These are phyloP conservation scores for Cicer arietinum DNA, from an alignment of 306 rosid species.

Conservation along the genomic window DNA sequence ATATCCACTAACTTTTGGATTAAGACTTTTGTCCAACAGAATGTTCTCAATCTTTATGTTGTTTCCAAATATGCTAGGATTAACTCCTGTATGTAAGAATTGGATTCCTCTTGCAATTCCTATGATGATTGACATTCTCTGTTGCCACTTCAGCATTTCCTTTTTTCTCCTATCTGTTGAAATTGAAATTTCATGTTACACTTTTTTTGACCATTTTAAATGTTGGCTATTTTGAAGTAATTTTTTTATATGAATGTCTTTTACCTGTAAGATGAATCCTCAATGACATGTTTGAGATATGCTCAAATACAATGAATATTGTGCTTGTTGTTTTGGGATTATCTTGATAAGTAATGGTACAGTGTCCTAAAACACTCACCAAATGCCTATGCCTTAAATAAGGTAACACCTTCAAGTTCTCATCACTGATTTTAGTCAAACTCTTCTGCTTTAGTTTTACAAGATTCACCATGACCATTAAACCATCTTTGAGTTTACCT, in stretches of 20 bases:
- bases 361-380: constrained; percentile 87
- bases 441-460: constrained; percentile 64
- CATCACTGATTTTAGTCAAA: constrained; percentile 48
- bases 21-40: constrained; percentile 70
- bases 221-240: background rate
- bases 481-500: constrained; percentile 73
- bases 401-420: constrained; percentile 60
- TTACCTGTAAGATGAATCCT: constrained; percentile 72
- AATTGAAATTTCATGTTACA: constrained; percentile 24
- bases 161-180: constrained; percentile 71
- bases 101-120: constrained; percentile 79
- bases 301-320: constrained; percentile 67
- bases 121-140: constrained; percentile 77
- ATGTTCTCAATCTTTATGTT: constrained; percentile 66
- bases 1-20: constrained; percentile 76
- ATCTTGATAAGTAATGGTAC: constrained; percentile 59
- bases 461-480: constrained; percentile 61
- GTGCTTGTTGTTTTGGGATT: constrained; percentile 59
- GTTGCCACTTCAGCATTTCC: constrained; percentile 86
- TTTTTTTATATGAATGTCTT: background rate
- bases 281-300: constrained; percentile 63
- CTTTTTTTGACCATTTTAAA: constrained; percentile 10
- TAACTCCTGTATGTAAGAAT: constrained; percentile 72
- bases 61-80: constrained; percentile 74
- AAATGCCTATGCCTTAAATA: constrained; percentile 79